Evolutionary conservation across 208 protist genomes (phyloP).

Genomic region (Lotmaria passim): DNA sequence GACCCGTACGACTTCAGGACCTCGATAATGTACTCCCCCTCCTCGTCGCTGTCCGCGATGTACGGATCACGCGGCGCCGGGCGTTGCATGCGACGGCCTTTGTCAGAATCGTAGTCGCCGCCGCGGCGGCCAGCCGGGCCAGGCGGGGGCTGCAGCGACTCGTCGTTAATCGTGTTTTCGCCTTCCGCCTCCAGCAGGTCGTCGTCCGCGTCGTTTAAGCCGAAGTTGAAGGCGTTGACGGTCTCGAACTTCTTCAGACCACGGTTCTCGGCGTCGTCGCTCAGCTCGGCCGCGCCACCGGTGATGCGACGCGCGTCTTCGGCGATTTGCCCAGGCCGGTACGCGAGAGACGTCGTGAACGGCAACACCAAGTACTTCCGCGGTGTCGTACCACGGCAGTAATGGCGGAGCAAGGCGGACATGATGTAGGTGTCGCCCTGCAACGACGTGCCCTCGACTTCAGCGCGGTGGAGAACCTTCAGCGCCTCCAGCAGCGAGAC

Average conservation of each 20-base stretch:
- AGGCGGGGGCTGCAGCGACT: slow-evolving; percentile 5
- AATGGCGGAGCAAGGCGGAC: slow-evolving; percentile 55
- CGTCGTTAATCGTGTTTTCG: slow-evolving; percentile 16
- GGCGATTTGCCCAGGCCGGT: slow-evolving; percentile 36
- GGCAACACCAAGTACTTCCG: slow-evolving; percentile 48
- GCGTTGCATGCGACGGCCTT: slow-evolving; percentile 17
- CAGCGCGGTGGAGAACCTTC: slow-evolving; percentile 78
- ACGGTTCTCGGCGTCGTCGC: not conserved
- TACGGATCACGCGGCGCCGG: slow-evolving; percentile 21
- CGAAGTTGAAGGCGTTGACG: slow-evolving; percentile 49
- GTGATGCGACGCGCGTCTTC: not conserved
- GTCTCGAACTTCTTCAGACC: slow-evolving; percentile 1
- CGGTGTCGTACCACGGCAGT: slow-evolving; percentile 73
- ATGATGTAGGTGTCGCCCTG: slow-evolving; percentile 73
- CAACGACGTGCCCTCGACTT: slow-evolving; percentile 83
- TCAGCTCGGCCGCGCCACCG: not conserved
- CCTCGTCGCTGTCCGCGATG: slow-evolving; percentile 52
- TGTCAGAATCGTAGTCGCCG: slow-evolving; percentile 26
- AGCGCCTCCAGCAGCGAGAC: slow-evolving; percentile 66
- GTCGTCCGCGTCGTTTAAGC: slow-evolving; percentile 21
- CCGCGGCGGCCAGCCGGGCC: slow-evolving; percentile 2
- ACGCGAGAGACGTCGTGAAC: slow-evolving; percentile 54
- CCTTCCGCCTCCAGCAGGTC: slow-evolving; percentile 50
- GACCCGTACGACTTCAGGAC: slow-evolving; percentile 60
- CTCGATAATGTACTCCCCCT: slow-evolving; percentile 65